Base-by-base conservation (phyloP, 306 rosid species). In the Dryas drummondii region DNA sequence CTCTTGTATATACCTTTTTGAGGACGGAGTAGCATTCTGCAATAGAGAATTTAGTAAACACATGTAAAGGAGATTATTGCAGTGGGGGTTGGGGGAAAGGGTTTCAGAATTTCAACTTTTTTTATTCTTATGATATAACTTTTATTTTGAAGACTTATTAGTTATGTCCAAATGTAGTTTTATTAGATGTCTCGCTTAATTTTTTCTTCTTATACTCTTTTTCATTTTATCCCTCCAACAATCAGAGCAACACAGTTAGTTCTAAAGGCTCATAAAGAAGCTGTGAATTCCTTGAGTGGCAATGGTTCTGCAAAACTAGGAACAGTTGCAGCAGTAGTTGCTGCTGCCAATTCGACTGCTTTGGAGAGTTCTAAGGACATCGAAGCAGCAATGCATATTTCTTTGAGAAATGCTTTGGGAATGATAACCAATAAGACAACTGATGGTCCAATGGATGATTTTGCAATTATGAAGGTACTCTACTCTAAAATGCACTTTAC, bases 341-440 rank as follows among this genome's bases (percentile, higher is more conserved):
- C 99, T 82, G 98, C 99, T 71, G 99, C 99, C 58, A 92, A 92
- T 82, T 89, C 99, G 57, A 90, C 97, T 9, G 99, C 99, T 68
- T 68, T 66, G 67, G 99, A 96, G 83, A 89, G 96, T 71, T 96
- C 98, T 15, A 96, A 89, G 85, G 99, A 96, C 80, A 82, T 96
- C 45, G 98, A 96, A 90, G 88, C 89, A 71, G 99, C 99, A 55
- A 96, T 96, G 99, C 99, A 96, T 74, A 92, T 96, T 80, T 92
- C 99, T 45, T 82, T 92, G 78, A 89, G 97, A 80, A 89, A 87
- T 86, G 91, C 99, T 80, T 89, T 96, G 26, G 99, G 96, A 75
- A 82, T 96, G 86, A 84, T 91, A 84, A 68, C 86, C 56, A 89
- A 86, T 82, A 92, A 78, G 86, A 49, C 74, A 64, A 83, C 60